These are phyloP conservation scores for Pseudoturritis turrita DNA, from an alignment of 345 rosid species.

Conservation along the genomic window DNA sequence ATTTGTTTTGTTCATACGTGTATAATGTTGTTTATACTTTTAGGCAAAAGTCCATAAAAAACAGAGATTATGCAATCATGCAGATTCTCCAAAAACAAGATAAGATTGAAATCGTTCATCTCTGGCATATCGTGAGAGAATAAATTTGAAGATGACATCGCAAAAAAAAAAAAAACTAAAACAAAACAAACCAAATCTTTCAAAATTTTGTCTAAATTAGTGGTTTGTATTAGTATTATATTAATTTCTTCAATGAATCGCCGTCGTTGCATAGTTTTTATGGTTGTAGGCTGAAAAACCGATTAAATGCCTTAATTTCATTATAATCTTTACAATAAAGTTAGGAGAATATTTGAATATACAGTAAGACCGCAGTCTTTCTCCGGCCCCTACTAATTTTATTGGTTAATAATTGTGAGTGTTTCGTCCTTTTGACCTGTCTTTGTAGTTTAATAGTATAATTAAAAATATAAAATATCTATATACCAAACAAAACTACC, in stretches of 20 bases:
- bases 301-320: not conserved
- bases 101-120: too few species aligned
- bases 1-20: not conserved
- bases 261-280: not conserved
- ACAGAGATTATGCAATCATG: too few species aligned
- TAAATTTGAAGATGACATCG: too few species aligned
- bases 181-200: too few species aligned
- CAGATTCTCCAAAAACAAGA: too few species aligned
- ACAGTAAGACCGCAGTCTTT: conserved; percentile 31
- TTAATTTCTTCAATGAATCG: not conserved
- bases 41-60: too few species aligned
- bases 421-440: conserved; percentile 38
- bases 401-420: conserved; percentile 5
- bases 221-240: too few species aligned
- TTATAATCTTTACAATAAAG: conserved; percentile 10
- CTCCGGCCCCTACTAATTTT: conserved; percentile 3
- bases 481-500: conserved; percentile 23
- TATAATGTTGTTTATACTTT: not conserved
- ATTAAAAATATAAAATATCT: not conserved
- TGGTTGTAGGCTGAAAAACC: not conserved
- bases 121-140: too few species aligned
- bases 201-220: too few species aligned
- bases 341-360: conserved; percentile 10
- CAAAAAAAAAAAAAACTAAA: too few species aligned
- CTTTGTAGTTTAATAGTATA: conserved; percentile 15